Evolutionary conservation across 805 yeast species (phyloP).

Genomic region (Saturnispora quitensis): DNA sequence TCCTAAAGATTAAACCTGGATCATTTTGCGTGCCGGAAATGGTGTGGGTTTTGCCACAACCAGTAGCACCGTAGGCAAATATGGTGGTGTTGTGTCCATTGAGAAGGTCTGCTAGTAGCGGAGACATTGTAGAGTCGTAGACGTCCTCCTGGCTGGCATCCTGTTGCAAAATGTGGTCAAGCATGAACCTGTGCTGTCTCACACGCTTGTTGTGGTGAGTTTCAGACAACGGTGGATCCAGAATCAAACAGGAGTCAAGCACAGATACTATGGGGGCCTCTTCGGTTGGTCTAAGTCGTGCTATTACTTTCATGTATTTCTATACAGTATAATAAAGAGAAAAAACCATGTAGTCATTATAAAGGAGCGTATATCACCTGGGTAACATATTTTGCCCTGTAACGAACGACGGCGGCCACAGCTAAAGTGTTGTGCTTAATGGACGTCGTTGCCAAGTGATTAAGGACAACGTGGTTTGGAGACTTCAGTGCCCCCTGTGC

Average conservation of each 20-base stretch:
- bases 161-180: constrained; percentile 71
- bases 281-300: constrained; percentile 1
- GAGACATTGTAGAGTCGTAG: constrained; percentile 55
- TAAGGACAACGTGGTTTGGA: constrained; percentile 90
- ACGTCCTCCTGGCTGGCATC: constrained; percentile 57
- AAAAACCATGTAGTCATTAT: constrained; percentile 28
- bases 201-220: constrained; percentile 35
- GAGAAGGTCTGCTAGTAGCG: constrained; percentile 61
- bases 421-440: constrained; percentile 90
- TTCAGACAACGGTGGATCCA: constrained; percentile 1
- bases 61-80: constrained; percentile 96
- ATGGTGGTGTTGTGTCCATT: constrained; percentile 88
- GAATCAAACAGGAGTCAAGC: constrained; percentile 7
- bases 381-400: constrained; percentile 81
- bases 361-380: constrained; percentile 88
- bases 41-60: constrained; percentile 95
- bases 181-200: constrained; percentile 71
- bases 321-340: not conserved
- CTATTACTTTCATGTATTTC: constrained; percentile 1
- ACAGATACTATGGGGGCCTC: constrained; percentile 7
- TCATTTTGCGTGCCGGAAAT: constrained; percentile 63
- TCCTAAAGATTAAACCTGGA: constrained; percentile 74
- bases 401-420: constrained; percentile 85
- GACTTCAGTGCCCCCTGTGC: constrained; percentile 82
- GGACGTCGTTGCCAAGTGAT: constrained; percentile 92